These are phyloP conservation scores for Sporothrix globosa DNA, from an alignment of 2,329 filamentous ascomycete genomes.

Conservation along the genomic window DNA sequence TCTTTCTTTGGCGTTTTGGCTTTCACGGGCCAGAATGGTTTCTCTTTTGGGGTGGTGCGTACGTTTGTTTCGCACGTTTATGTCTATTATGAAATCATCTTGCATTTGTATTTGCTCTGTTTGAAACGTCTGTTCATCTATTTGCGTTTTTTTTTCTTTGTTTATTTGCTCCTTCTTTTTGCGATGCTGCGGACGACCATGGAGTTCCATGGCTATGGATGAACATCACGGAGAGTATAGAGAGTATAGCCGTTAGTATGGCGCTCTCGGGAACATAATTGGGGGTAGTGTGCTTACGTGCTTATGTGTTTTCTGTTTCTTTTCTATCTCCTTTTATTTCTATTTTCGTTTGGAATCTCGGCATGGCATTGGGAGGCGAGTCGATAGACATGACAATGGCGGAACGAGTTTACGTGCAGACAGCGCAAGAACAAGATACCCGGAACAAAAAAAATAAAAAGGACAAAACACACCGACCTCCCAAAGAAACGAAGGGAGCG, in stretches of 20 bases:
- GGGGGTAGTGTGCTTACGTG: neutral
- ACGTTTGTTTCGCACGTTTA: neutral
- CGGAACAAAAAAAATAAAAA: slow-evolving; percentile 8
- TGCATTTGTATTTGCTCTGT: neutral
- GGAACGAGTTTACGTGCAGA: neutral
- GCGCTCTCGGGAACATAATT: slow-evolving; percentile 13
- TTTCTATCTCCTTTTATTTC: neutral
- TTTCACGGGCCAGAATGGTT: neutral
- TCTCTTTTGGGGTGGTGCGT: neutral
- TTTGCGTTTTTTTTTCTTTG: neutral
- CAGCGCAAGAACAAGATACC: slow-evolving; percentile 18
- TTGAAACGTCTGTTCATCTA: neutral
- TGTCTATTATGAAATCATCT: neutral
- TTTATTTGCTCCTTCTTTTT: neutral
- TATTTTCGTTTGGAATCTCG: slow-evolving; percentile 1
- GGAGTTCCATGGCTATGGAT: slow-evolving; percentile 1
- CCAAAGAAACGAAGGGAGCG: neutral
- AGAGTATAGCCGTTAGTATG: neutral
- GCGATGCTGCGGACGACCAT: neutral
- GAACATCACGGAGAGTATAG: neutral
- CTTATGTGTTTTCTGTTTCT: neutral
- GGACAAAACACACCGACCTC: neutral
- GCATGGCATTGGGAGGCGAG: neutral
- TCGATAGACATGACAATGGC: neutral
- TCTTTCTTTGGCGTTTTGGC: neutral